Percentiles rank a stretch among this genome's conserved stretches.
phyloP scores from a whole-genome alignment of 371 early-diverging fungal species.

The Mucor irregularis region DNA sequence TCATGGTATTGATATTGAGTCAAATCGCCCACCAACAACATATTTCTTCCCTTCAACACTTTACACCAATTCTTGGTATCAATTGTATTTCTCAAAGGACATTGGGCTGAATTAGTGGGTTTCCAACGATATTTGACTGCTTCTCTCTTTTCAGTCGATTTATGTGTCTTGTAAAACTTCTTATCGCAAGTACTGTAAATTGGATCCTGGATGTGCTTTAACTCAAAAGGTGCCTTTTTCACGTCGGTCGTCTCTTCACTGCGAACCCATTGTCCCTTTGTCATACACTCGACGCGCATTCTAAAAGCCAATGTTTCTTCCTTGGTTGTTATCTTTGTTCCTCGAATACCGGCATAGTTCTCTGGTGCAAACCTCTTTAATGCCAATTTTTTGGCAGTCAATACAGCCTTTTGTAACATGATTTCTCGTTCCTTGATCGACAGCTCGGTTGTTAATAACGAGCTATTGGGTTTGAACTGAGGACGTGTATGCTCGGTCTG shows the following conservation, averaged over 20 bases:
- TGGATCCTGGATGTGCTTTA: constrained; percentile 49
- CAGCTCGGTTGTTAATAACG: constrained; percentile 6
- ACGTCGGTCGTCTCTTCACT: no score
- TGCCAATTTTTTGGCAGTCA: constrained; percentile 19
- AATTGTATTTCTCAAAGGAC: constrained; percentile 15
- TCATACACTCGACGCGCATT: constrained; percentile 25
- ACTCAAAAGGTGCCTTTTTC: not conserved
- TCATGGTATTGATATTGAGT: constrained; percentile 62
- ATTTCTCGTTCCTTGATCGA: constrained; percentile 15
- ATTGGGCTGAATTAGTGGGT: not conserved
- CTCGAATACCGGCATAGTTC: constrained; percentile 25
- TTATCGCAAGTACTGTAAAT: constrained; percentile 40
- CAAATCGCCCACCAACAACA: constrained; percentile 58
- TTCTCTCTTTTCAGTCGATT: constrained; percentile 21
- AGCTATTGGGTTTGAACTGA: constrained; percentile 10
- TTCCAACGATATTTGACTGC: constrained; percentile 36
- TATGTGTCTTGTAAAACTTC: constrained; percentile 25
- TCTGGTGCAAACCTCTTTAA: not conserved
- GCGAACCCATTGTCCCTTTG: constrained; percentile 27
- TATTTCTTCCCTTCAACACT: constrained; percentile 31
- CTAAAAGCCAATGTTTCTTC: constrained; percentile 17
- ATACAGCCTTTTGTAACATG: constrained; percentile 15
- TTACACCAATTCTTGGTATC: constrained; percentile 35
- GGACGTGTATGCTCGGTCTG: constrained; percentile 16
- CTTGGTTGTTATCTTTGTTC: constrained; percentile 6